Base-by-base conservation (phyloP, 139 green algal species). In the Edaphochlamys debaryana region DNA sequence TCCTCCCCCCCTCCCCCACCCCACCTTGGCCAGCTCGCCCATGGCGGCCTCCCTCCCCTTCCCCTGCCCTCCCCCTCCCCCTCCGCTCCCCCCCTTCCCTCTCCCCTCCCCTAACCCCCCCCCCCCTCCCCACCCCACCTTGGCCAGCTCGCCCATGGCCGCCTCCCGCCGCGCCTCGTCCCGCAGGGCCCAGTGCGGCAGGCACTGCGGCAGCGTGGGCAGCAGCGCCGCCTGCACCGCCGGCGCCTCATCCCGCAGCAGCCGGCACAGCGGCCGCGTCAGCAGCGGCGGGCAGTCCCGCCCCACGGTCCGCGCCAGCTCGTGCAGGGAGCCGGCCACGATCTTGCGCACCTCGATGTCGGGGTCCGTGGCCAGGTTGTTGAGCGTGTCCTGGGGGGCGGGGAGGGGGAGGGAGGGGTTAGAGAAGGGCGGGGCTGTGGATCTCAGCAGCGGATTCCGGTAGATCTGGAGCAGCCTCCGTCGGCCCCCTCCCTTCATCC, bases 371-470 rank as follows among this genome's bases (percentile, higher is more conserved):
- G 79, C 78, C 52, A 93, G 69, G 38, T 37, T 75, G 56, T 70
- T 64, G n/a, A 94, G 66, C 0, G 87, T 89, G 70, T 94, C 89
- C 48, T 88, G n/a, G n/a, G n/a, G n/a, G n/a, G n/a, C n/a, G n/a
- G n/a, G n/a, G n/a, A n/a, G n/a, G n/a, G n/a, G n/a, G n/a, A n/a
- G n/a, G n/a, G n/a, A n/a, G n/a, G n/a, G n/a, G n/a, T n/a, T n/a
- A n/a, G n/a, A n/a, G n/a, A n/a, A n/a, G n/a, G n/a, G n/a, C n/a
- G n/a, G n/a, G n/a, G n/a, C n/a, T n/a, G n/a, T n/a, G n/a, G n/a
- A n/a, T n/a, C n/a, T n/a, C n/a, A n/a, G n/a, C n/a, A n/a, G n/a
- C n/a, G n/a, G n/a, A n/a, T n/a, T n/a, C n/a, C n/a, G n/a, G n/a
- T n/a, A n/a, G n/a, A n/a, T n/a, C n/a, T n/a, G n/a, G n/a, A n/a